Base-by-base conservation (phyloP, 2,329 filamentous ascomycete genomes). In the Xylaria arbuscula region DNA sequence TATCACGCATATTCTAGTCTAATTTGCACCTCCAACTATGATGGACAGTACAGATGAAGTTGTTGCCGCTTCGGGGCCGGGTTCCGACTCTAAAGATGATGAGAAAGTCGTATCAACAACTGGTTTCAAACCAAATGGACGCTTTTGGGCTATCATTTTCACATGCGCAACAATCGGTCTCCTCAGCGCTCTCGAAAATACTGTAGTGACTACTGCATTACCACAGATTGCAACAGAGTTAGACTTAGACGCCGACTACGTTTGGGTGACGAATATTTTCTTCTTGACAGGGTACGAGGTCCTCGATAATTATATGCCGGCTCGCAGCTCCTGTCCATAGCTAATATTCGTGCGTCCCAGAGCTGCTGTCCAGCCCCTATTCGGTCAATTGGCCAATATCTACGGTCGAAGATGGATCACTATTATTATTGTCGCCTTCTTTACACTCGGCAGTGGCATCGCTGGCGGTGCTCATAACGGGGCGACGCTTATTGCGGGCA, bases 381-480 rank as follows among this genome's bases (percentile, higher is more conserved):
- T 80, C 62, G 82, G 82, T 3, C 83, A 85, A 68, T 62, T 83
- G 0, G 76, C 80, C 3, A 79, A 85, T 63, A 79, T 85, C 22
- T 86, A 82, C 68, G 84, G 85, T 2, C 77, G 84, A 2, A 78
- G 81, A 47, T 79, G 71, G 61, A 67, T 78, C 6, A 73, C 77
- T 6, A 71, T 83, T 0, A 47, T 72, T 3, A 69, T 80, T 1
- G 77, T 84, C 3, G 73, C 73, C 24, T 68, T 84, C 17, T 17
- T 86, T 69, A 76, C 76, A 0, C 61, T 86, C 1, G 85, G 84
- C 0, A 83, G 82, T 66, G 81, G 78, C 0, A 77, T 87, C 8
- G 78, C 76, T n/a, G 84, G 82, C 0, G 79, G 77, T 1, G 80
- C 83, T 0, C 76, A 72, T 0, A 80, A 70, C 9, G 78, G 76